Evolutionary conservation across 2,329 filamentous ascomycete species (phyloP).

Genomic region (Penicillium decumbens): DNA sequence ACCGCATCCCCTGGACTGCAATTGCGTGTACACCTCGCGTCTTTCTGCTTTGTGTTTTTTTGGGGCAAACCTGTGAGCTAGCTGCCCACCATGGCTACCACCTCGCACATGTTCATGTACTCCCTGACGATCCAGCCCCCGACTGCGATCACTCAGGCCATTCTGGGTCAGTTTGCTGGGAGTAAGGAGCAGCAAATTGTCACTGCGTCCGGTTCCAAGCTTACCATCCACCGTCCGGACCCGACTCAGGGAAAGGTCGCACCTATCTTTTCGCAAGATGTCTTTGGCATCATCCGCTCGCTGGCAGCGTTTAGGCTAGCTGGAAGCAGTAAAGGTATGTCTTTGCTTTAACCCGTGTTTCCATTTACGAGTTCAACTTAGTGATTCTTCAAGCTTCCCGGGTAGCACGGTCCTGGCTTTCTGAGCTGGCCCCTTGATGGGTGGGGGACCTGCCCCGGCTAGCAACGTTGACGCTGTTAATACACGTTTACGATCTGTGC

Average conservation of each 20-base stretch:
- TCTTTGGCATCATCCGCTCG: conserved; percentile 90
- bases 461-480: conserved; percentile 30
- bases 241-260: conserved; percentile 79
- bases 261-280: conserved; percentile 82
- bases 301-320: conserved; percentile 86
- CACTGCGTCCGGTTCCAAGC: conserved; percentile 82
- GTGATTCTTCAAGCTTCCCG: conserved; percentile 64
- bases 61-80: conserved; percentile 20
- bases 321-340: conserved; percentile 91
- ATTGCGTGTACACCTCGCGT: conserved; percentile 22
- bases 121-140: conserved; percentile 92
- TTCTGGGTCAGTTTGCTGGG: conserved; percentile 90
- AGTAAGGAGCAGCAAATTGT: conserved; percentile 98
- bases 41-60: conserved; percentile 11
- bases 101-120: conserved; percentile 98
- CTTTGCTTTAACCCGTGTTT: conserved; percentile 13
- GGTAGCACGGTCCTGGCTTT: conserved; percentile 46
- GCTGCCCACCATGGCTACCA: conserved; percentile 75
- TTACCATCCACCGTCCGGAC: conserved; percentile 83
- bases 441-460: conserved; percentile 33
- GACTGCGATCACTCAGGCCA: conserved; percentile 81
- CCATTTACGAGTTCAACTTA: conserved; percentile 53
- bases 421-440: conserved; percentile 28
- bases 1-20: conserved; percentile 25
- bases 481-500: conserved; percentile 35